Evolutionary conservation across 2,329 filamentous ascomycete species (phyloP).

Genomic region (Huntiella savannae): DNA sequence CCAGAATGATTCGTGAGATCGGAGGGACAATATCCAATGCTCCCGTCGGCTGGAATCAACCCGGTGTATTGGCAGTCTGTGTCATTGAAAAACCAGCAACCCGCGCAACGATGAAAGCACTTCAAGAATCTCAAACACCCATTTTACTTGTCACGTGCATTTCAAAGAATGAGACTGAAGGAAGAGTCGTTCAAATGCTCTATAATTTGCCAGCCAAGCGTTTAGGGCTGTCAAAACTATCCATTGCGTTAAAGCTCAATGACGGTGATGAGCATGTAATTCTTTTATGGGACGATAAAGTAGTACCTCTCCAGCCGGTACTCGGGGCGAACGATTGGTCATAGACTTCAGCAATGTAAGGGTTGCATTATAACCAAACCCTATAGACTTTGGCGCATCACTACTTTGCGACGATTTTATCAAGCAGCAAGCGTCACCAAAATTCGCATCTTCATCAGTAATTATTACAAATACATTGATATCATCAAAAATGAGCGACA

Average conservation of each 20-base stretch:
- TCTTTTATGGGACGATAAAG: slow-evolving; percentile 30
- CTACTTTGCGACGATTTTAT: slow-evolving; percentile 1
- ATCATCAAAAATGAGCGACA: slow-evolving; percentile 42
- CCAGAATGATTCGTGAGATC: slow-evolving; percentile 50
- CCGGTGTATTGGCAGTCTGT: slow-evolving; percentile 49
- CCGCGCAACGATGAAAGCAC: slow-evolving; percentile 54
- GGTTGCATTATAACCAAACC: not conserved
- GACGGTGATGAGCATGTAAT: slow-evolving; percentile 24
- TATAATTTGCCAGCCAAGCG: slow-evolving; percentile 51
- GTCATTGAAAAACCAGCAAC: slow-evolving; percentile 53
- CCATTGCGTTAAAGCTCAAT: slow-evolving; percentile 25
- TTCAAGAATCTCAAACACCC: slow-evolving; percentile 47
- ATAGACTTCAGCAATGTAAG: not conserved
- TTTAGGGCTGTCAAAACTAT: slow-evolving; percentile 40
- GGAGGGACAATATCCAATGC: slow-evolving; percentile 61
- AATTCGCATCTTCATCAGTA: not conserved
- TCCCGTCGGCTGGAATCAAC: slow-evolving; percentile 50
- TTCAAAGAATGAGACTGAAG: slow-evolving; percentile 24
- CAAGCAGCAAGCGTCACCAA: not conserved
- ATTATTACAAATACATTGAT: not conserved
- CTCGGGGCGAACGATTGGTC: not conserved
- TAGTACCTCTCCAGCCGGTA: not conserved
- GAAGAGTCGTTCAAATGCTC: slow-evolving; percentile 44
- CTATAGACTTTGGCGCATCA: not conserved
- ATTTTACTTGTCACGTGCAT: slow-evolving; percentile 49